phyloP scores from a whole-genome alignment of 805 yeast genomes.

The Teunomyces tritomae region DNA sequence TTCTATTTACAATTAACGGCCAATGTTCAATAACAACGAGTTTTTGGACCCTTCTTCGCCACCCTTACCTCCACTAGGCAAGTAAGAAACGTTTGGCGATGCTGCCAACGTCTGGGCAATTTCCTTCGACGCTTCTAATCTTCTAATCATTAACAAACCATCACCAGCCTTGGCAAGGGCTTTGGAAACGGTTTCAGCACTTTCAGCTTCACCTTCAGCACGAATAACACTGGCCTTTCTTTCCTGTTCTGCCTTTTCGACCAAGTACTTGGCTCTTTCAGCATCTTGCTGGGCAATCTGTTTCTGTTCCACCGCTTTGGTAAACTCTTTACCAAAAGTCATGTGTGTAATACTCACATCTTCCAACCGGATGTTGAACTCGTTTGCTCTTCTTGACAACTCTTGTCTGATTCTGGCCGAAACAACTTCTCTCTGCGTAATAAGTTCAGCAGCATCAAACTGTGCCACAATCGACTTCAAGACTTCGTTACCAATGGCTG shows the following conservation, averaged over 20 bases:
- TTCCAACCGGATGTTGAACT: slow-evolving; percentile 87
- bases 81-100: slow-evolving; percentile 83
- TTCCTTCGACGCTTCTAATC: slow-evolving; percentile 95
- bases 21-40: slow-evolving; percentile 63
- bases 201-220: slow-evolving; percentile 99
- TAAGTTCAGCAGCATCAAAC: slow-evolving; percentile 93
- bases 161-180: slow-evolving; percentile 95
- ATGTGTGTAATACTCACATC: slow-evolving; percentile 97
- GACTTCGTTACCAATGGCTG: slow-evolving; percentile 90
- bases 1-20: slow-evolving; percentile 44
- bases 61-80: slow-evolving; percentile 55
- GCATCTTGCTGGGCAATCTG: slow-evolving; percentile 99
- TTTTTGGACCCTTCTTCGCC: slow-evolving; percentile 42
- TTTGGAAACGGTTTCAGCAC: slow-evolving; percentile 91
- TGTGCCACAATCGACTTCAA: slow-evolving; percentile 88
- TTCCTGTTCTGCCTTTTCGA: slow-evolving; percentile 96
- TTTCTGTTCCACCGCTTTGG: slow-evolving; percentile 97
- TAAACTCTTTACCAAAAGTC: slow-evolving; percentile 95
- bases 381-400: slow-evolving; percentile 75
- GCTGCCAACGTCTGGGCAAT: slow-evolving; percentile 85
- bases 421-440: slow-evolving; percentile 95
- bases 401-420: slow-evolving; percentile 87
- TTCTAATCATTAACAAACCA: slow-evolving; percentile 87
- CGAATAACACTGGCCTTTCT: slow-evolving; percentile 91
- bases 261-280: slow-evolving; percentile 84